Evolutionary conservation across 1,284 basidiomycete species (phyloP), one percentile per base, ranked within the genome.

Genomic region (Phenoliferia sp.): DNA sequence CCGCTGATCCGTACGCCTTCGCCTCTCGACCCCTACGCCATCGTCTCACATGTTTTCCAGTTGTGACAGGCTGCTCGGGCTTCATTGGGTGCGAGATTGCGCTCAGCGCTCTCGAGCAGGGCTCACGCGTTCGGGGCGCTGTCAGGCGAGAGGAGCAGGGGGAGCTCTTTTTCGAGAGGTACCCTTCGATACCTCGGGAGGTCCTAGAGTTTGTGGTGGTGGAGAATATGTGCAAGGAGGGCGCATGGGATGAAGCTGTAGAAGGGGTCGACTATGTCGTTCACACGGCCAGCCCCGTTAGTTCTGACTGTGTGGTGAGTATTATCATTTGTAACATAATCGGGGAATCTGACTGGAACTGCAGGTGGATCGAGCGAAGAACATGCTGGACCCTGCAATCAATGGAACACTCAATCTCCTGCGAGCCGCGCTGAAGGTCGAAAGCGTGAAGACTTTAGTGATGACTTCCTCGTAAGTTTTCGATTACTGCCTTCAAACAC

Each of bases 161-260:
- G 17, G 44, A 59, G 31, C 56, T 33, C 29, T 64, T 54, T 31
- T 10, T 34, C 19, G 31, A 15, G 32, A 26, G 28, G 44, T 34
- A 59, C 32, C 31, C 28, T 29, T 3, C 32, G 35, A 44, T 63
- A 57, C 55, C 9, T 9, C 19, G 55, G 26, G 1, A 19, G n/a
- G 35, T 39, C 48, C 28, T 35, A 39, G 39, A 52, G 48, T 26
- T 22, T 19, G 28, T 58, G 2, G 10, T 57, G 15, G 17, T 58
- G n/a, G 22, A 22, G 55, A 12, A 3, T 10, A 44, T 63, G 26
- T 4, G 15, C 3, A 32, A 80, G 79, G 75, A 74, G 34, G 80
- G 80, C 22, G 81, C 78, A 4, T 83, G 82, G 70, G 79, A 81
- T 62, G 78, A 80, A 52, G 79, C 80, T 16, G 81, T 83, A 67